These are phyloP conservation scores for Irpex sp. DNA, from an alignment of 1,284 basidiomycete genomes.

Conservation along the genomic window DNA sequence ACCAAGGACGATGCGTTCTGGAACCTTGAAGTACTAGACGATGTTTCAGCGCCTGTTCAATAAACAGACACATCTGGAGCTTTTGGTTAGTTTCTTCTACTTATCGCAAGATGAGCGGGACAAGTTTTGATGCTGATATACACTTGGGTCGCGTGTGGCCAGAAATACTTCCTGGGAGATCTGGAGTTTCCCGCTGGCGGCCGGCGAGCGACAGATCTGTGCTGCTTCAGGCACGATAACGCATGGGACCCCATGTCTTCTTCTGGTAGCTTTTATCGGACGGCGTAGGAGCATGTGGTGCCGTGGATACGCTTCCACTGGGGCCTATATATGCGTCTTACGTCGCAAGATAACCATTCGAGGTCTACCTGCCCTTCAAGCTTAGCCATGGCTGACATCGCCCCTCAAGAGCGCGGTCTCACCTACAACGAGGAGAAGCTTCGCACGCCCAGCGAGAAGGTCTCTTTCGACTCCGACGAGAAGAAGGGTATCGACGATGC, in stretches of 20 bases:
- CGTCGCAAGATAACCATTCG: not conserved
- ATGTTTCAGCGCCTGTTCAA: too few species aligned
- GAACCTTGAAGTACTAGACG: too few species aligned
- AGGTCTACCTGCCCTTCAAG: conserved; percentile 1
- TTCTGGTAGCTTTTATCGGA: not conserved
- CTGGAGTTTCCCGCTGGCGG: not conserved
- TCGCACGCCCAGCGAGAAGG: conserved; percentile 21
- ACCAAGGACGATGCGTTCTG: too few species aligned
- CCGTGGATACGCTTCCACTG: conserved; percentile 1
- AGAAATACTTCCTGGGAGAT: not conserved
- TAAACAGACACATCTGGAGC: not conserved
- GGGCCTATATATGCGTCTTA: conserved; percentile 1
- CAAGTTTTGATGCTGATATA: not conserved
- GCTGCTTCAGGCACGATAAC: conserved; percentile 5
- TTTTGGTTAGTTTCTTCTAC: not conserved
- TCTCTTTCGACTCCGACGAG: conserved; percentile 10
- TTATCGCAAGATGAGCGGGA: not conserved
- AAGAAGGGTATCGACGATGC: conserved; percentile 19
- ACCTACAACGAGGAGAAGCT: conserved; percentile 21
- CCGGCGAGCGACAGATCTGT: not conserved
- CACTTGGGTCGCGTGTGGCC: not conserved
- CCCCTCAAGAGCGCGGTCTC: conserved; percentile 3
- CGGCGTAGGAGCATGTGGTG: not conserved
- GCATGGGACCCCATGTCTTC: conserved; percentile 4
- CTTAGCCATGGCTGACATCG: conserved; percentile 7